Evolutionary conservation across 257 asterid species (phyloP).

Genomic region (Galeopsis tetrahit): DNA sequence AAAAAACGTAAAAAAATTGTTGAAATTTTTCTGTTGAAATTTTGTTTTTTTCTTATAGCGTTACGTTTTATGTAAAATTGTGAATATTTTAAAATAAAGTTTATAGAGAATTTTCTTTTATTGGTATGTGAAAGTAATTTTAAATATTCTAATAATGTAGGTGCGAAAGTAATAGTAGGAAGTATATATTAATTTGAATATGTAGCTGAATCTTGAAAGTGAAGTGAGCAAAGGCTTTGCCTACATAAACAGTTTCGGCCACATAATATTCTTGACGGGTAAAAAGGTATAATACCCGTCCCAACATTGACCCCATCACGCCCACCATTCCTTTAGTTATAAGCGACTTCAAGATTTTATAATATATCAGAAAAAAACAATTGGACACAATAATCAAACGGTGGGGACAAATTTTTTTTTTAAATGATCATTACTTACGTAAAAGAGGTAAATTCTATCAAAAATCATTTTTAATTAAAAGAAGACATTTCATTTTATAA

Average conservation of each 20-base stretch:
- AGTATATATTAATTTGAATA: not conserved
- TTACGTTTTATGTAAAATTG: too few relatives aligned
- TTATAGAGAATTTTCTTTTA: too few relatives aligned
- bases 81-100: too few relatives aligned
- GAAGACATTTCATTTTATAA: conserved; percentile 8
- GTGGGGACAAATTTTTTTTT: conserved; percentile 20
- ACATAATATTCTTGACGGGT: conserved; percentile 10
- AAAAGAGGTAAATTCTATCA: conserved; percentile 23
- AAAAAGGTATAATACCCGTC: conserved; percentile 30
- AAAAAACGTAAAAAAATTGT: too few relatives aligned
- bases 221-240: conserved; percentile 27
- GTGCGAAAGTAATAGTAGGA: too few relatives aligned
- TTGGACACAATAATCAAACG: conserved; percentile 23
- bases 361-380: conserved; percentile 27
- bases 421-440: not conserved
- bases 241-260: conserved; percentile 21
- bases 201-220: conserved; percentile 28
- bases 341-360: conserved; percentile 30
- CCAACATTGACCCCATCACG: conserved; percentile 29
- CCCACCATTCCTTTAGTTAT: conserved; percentile 37
- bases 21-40: too few relatives aligned
- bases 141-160: too few relatives aligned
- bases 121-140: too few relatives aligned
- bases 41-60: too few relatives aligned
- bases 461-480: not conserved